Evolutionary conservation across 1,139 yeast species (phyloP).

Genomic region (Candida labiduridarum): DNA sequence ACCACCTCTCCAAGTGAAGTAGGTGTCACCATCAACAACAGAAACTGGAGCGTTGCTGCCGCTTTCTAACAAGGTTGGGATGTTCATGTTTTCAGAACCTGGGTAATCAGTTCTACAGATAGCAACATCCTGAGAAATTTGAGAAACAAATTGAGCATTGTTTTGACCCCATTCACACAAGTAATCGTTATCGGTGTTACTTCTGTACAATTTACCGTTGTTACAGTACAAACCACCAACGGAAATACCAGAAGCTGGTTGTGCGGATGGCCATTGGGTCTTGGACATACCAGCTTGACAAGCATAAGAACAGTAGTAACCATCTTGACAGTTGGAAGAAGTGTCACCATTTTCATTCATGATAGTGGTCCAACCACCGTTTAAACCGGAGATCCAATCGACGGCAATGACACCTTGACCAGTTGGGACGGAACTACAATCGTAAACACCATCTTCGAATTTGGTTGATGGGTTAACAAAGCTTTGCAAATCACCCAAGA

Average conservation of each 20-base stretch:
- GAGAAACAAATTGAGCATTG: constrained; percentile 68
- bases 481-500: constrained; percentile 57
- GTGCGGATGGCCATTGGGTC: constrained; percentile 91
- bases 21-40: constrained; percentile 73
- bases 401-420: constrained; percentile 90
- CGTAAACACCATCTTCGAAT: constrained; percentile 79
- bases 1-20: constrained; percentile 83
- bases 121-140: constrained; percentile 68
- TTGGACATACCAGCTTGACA: constrained; percentile 97
- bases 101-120: constrained; percentile 98
- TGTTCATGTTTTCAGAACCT: constrained; percentile 97
- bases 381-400: constrained; percentile 34
- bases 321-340: constrained; percentile 75
- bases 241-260: constrained; percentile 85
- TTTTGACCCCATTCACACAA: constrained; percentile 86
- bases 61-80: constrained; percentile 80
- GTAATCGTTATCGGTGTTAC: constrained; percentile 62
- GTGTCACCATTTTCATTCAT: constrained; percentile 49
- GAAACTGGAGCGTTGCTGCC: constrained; percentile 70
- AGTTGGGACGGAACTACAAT: constrained; percentile 80
- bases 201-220: constrained; percentile 75
- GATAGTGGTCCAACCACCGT: constrained; percentile 92
- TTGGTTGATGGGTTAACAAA: constrained; percentile 54
- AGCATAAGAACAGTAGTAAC: constrained; percentile 93
- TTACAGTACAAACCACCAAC: constrained; percentile 88